Base-by-base conservation (phyloP, 306 rosid species). In the Pyrus pyrifolia region DNA sequence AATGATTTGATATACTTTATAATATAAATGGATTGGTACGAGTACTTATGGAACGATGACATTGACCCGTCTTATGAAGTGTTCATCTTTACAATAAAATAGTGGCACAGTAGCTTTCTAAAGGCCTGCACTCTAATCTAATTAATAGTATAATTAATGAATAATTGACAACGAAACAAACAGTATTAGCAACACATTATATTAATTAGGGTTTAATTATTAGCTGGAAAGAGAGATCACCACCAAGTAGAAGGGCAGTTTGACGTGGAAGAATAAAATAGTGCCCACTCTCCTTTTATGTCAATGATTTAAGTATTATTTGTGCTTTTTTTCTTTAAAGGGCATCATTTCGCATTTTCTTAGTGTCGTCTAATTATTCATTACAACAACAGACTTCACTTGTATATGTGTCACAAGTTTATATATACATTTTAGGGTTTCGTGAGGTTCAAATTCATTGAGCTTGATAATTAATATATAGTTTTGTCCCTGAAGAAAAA, bases 241-340 rank as follows among this genome's bases (percentile, higher is more conserved):
- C 45, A 25, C 49, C 21, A 57, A 77, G 78, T 80, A 27, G 4
- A 57, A 76, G 72, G 51, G 10, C 25, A 38, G 58, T 51, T 67
- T 31, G 75, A 76, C 53, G 73, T 72, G 55, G 57, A 69, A 78
- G 71, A 66, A 82, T 68, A 81, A 58, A 61, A 72, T 40, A 15
- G 22, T 58, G 67, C 42, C 42, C 19, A 22, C 57, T 13, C 11
- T 63, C 81, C 21, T 49, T 76, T 74, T 74, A 71, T 83, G 90
- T 84, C 91, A 86, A 89, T 85, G 85, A 84, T 82, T 79, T 70
- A 72, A 75, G 83, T 59, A 80, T 84, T 68, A 77, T 79, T 29
- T 61, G 73, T 59, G 57, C 71, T 35, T 27, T 61, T 57, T 59
- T 68, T 12, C 29, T 40, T 71, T 29, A 58, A 29, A 66, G 64